Base-by-base conservation (phyloP, 1,284 basidiomycete genomes). In the Moesziomyces sp. region DNA sequence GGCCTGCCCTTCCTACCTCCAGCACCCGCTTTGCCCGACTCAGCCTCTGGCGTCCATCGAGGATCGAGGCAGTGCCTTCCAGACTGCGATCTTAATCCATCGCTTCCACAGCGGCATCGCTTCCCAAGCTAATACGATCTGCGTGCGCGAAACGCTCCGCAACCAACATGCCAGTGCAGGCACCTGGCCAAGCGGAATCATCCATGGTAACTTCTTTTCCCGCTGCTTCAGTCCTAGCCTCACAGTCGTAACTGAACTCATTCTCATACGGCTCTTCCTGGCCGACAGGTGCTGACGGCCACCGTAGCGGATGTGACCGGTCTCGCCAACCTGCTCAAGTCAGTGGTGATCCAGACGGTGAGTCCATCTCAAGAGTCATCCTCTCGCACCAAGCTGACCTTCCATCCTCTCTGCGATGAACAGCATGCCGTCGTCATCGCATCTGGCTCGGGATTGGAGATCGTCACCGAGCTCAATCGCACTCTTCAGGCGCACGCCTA, bases 391-490 rank as follows among this genome's bases (percentile, higher is more conserved):
- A 38, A 16, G 35, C 35, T 38, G 35, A 38, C 14, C 35, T 16
- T 16, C 14, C 30, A 30, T 24, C 23, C 21, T 6, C 48, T 23
- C 24, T 45, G 30, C 21, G 11, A 19, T 10, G 24, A 11, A 5
- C 52, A 67, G 64, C 68, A 75, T 46, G 94, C 92, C n/a, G 90
- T 89, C 1, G 86, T 96, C 53, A 90, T 88, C 9, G 87, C 93
- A 14, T 88, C 89, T 21, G 86, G 88, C 43, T 87, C 87, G 33
- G 94, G 93, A 1, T 85, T 97, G 66, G 89, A 89, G n/a, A 88
- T 96, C 30, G 89, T 89, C n/a, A 93, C 93, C 11, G 93, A 97
- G 85, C 92, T 95, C 81, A 90, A 91, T 5, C 88, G 90, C 48
- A 90, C 91, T 1, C 86, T 95, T 8, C 86, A 91, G 48, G 94